Conservation (phyloP, 2,329 filamentous ascomycete species). For the Claviceps maximensis region DNA sequence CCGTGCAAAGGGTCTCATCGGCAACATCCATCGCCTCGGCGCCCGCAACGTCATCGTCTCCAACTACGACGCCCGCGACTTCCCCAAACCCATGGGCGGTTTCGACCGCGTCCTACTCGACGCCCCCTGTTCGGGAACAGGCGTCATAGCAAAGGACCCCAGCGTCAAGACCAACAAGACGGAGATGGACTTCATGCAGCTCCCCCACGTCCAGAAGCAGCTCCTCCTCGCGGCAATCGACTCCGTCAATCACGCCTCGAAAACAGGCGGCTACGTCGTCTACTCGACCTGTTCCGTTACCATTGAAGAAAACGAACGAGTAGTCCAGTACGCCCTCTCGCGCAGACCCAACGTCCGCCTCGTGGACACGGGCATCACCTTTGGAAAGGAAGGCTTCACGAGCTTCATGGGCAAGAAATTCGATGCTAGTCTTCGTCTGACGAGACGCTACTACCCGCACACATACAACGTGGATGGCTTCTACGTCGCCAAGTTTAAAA, state of each 20-base stretch:
- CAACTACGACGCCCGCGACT: conserved; percentile 88
- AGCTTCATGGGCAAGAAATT: conserved; percentile 87
- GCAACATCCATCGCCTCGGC: conserved; percentile 91
- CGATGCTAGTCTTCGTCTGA: conserved; percentile 69
- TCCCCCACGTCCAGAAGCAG: conserved; percentile 92
- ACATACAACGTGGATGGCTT: conserved; percentile 95
- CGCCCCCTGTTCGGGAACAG: conserved; percentile 90
- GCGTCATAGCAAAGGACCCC: conserved; percentile 93
- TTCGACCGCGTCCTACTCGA: conserved; percentile 93
- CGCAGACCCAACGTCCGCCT: conserved; percentile 89
- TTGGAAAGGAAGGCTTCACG: conserved; percentile 87
- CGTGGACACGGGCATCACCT: conserved; percentile 79
- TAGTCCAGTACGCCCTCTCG: conserved; percentile 84
- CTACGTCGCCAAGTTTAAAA: conserved; percentile 96
- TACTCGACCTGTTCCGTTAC: conserved; percentile 96
- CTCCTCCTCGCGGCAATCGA: conserved; percentile 87
- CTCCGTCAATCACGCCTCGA: conserved; percentile 79
- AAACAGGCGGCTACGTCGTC: conserved; percentile 88
- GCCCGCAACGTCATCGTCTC: conserved; percentile 90
- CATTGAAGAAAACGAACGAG: conserved; percentile 78
- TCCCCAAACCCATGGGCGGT: conserved; percentile 86
- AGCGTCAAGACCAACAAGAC: conserved; percentile 98
- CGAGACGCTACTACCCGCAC: conserved; percentile 79
- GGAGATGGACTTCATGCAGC: conserved; percentile 81
- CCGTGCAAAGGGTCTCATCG: conserved; percentile 91